phyloP scores from a whole-genome alignment of 2,329 filamentous ascomycete species.

The Fusarium virguliforme region DNA sequence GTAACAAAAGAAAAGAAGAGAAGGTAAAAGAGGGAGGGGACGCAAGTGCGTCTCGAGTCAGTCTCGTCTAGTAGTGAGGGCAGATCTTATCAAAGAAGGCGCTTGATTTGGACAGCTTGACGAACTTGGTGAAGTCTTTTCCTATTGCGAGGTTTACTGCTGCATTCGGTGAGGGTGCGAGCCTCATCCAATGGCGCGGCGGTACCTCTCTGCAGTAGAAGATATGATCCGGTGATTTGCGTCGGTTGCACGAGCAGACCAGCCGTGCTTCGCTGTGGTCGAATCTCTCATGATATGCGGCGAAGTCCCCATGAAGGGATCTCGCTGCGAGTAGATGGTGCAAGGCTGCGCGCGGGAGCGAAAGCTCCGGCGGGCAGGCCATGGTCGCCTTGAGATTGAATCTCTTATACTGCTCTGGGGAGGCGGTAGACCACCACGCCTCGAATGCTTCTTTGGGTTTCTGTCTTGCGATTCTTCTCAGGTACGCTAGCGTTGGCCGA shows the following conservation, averaged over 20 bases:
- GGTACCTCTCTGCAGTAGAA: constrained; percentile 31
- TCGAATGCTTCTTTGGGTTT: neutral
- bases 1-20: constrained; percentile 12
- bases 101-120: constrained; percentile 25
- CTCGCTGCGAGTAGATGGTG: neutral
- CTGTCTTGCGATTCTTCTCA: neutral
- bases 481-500: neutral
- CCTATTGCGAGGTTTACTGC: constrained; percentile 22
- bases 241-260: constrained; percentile 13
- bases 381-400: neutral
- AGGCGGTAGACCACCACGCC: neutral
- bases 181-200: constrained; percentile 12
- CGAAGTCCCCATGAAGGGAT: constrained; percentile 8
- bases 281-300: constrained; percentile 20
- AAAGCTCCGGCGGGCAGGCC: neutral
- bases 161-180: constrained; percentile 19
- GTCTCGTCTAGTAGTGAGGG: constrained; percentile 22
- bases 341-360: neutral
- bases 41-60: neutral
- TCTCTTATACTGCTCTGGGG: neutral
- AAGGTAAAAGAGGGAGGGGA: constrained; percentile 10
- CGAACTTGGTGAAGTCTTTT: constrained; percentile 35
- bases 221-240: constrained; percentile 25
- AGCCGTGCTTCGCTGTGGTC: constrained; percentile 11
- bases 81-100: constrained; percentile 31